Conservation (phyloP, 805 yeast species). For the Kluyveromyces wickerhamii region DNA sequence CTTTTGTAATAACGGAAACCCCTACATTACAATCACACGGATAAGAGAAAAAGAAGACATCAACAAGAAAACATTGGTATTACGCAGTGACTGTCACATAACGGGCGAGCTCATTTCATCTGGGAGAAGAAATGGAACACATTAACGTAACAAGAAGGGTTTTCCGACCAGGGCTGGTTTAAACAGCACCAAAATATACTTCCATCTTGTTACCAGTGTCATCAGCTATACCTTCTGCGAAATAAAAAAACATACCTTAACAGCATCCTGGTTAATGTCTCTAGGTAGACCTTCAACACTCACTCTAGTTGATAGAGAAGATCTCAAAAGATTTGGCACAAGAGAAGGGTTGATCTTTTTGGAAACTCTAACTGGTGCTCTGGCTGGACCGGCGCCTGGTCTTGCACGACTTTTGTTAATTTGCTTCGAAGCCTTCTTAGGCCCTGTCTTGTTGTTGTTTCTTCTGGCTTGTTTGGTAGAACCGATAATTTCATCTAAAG, state of each 20-base stretch:
- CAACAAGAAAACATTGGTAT: no score
- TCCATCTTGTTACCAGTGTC: no score
- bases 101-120: no score
- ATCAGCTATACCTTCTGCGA: no score
- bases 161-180: no score
- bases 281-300: slow-evolving; percentile 79
- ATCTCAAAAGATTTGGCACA: slow-evolving; percentile 35
- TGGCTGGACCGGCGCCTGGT: slow-evolving; percentile 14
- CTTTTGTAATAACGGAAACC: no score
- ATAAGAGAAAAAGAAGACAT: no score
- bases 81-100: no score
- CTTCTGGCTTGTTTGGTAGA: slow-evolving; percentile 37
- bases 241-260: slow-evolving; percentile 83
- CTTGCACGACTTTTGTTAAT: slow-evolving; percentile 22
- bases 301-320: slow-evolving; percentile 65
- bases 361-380: slow-evolving; percentile 26
- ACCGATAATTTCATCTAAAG: slow-evolving; percentile 90
- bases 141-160: no score
- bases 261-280: slow-evolving; percentile 76
- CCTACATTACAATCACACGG: no score
- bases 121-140: no score
- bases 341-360: slow-evolving; percentile 29
- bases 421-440: slow-evolving; percentile 29
- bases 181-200: no score
- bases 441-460: slow-evolving; percentile 24